Evolutionary conservation across 2,329 filamentous ascomycete genomes (phyloP).

Genomic region (Neonectria sp.): DNA sequence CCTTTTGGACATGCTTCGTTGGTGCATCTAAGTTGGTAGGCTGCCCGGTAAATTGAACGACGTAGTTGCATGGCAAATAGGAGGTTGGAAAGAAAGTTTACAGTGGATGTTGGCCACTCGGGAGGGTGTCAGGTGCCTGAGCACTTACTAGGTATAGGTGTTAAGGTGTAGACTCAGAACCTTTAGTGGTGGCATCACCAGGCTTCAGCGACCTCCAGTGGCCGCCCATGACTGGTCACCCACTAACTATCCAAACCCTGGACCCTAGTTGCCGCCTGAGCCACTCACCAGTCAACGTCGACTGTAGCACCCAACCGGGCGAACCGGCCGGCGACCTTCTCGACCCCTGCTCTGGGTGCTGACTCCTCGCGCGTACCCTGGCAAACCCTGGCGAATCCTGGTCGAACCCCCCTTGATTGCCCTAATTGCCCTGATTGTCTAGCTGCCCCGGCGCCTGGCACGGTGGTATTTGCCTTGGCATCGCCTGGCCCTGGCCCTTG

Average conservation of each 20-base stretch:
- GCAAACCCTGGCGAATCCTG: neutral
- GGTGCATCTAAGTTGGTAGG: conserved; percentile 1
- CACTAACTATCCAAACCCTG: neutral
- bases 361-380: conserved; percentile 1
- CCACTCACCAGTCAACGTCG: conserved; percentile 8
- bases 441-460: conserved; percentile 3
- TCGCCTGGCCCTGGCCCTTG: conserved; percentile 8
- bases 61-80: neutral
- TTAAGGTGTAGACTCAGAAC: neutral
- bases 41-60: neutral
- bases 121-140: neutral
- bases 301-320: neutral
- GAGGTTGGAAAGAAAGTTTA: neutral
- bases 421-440: neutral
- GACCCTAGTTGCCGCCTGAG: neutral
- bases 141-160: too few species aligned
- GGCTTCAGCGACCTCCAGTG: conserved; percentile 7
- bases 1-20: neutral
- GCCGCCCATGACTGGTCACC: conserved; percentile 5
- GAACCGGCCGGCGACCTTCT: conserved; percentile 11
- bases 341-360: neutral
- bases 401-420: neutral
- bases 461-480: neutral
- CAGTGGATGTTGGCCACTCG: neutral
- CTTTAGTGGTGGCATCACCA: conserved; percentile 4